Percentiles rank a stretch among this genome's conserved stretches.
phyloP scores from a whole-genome alignment of 225 moss, liverwort and hornwort species.

The Climacium dendroides region DNA sequence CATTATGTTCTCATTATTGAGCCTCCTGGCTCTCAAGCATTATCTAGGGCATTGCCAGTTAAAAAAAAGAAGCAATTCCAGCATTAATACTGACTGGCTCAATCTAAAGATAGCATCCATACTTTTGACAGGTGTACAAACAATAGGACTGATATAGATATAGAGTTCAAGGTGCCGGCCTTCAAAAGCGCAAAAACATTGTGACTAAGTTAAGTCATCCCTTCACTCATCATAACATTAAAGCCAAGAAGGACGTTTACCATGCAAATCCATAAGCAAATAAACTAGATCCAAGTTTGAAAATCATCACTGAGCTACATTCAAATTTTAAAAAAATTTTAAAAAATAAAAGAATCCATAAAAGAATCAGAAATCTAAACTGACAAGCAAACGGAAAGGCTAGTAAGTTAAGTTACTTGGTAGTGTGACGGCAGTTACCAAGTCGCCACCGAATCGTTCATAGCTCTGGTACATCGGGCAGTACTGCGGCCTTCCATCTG shows the following conservation, averaged over 20 bases:
- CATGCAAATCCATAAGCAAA: not conserved
- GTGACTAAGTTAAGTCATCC: not conserved
- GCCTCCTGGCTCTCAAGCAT: too few relatives aligned
- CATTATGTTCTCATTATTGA: too few relatives aligned
- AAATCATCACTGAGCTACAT: not conserved
- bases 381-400: not conserved
- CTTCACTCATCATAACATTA: too few relatives aligned
- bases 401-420: not conserved
- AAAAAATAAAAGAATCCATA: not conserved
- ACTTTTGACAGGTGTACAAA: not conserved
- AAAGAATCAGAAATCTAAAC: not conserved
- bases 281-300: not conserved
- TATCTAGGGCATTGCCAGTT: not conserved
- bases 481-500: not conserved
- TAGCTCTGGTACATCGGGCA: not conserved
- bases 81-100: not conserved
- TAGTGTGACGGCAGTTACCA: not conserved
- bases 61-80: not conserved
- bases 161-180: not conserved
- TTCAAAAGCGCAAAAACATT: not conserved
- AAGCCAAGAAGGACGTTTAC: not conserved
- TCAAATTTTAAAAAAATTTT: not conserved
- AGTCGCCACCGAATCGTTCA: not conserved
- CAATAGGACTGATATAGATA: not conserved
- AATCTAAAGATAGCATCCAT: not conserved